Conservation (phyloP, 306 rosid genomes). For the Biancaea sappan region DNA sequence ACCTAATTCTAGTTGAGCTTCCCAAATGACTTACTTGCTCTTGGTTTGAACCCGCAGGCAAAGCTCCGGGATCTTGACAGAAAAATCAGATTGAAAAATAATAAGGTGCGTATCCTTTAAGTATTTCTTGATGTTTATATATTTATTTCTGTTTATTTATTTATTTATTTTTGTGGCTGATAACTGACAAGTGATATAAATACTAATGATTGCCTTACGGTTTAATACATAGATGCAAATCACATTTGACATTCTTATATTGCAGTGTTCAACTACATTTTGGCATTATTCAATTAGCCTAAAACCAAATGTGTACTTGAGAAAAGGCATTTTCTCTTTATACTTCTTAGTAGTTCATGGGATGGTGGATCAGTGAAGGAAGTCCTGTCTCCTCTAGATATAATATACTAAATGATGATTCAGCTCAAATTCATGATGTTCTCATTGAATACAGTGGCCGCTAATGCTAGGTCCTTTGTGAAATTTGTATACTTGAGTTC, state of each 20-base stretch:
- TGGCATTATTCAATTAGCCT: not conserved
- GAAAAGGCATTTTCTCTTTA: not conserved
- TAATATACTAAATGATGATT: not conserved
- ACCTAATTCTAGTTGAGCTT: not conserved
- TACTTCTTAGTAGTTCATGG: not conserved
- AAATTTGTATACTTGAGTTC: not conserved
- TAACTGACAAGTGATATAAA: not conserved
- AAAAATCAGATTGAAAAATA: conserved; percentile 27
- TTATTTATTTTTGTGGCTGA: not conserved
- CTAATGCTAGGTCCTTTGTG: not conserved
- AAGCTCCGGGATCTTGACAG: conserved; percentile 38
- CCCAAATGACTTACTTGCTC: conserved; percentile 5
- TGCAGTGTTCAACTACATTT: not conserved
- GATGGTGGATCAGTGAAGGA: not conserved
- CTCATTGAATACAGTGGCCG: not conserved
- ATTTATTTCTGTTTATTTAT: not conserved
- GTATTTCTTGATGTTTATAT: not conserved
- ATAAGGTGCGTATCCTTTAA: conserved; percentile 34
- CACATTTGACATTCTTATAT: not conserved
- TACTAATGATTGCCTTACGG: not conserved
- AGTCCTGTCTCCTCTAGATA: not conserved
- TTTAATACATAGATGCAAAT: not conserved
- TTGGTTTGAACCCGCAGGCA: conserved; percentile 28
- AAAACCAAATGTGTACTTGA: not conserved
- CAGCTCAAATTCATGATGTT: not conserved